These are phyloP conservation scores for Pseudogymnoascus sp. DNA, from an alignment of 2,329 filamentous ascomycete genomes.

Conservation along the genomic window DNA sequence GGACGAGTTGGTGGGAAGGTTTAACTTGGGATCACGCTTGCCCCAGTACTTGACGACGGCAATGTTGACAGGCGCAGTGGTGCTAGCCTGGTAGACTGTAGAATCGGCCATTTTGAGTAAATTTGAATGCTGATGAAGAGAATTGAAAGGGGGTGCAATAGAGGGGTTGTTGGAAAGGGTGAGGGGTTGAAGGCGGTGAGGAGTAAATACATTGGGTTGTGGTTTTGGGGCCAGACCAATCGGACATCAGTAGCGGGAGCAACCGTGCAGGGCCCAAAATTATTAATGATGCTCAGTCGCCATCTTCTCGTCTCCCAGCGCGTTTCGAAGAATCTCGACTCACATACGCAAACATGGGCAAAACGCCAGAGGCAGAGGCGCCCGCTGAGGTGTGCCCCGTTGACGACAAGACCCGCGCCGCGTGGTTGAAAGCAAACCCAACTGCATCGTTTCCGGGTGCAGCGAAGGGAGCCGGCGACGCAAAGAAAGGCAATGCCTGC, in stretches of 20 bases:
- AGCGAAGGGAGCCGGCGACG: slow-evolving; percentile 23
- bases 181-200: slow-evolving; percentile 6
- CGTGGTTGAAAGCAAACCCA: slow-evolving; percentile 56
- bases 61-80: slow-evolving; percentile 95
- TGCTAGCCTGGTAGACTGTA: slow-evolving; percentile 78
- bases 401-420: slow-evolving; percentile 78
- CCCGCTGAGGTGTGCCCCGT: slow-evolving; percentile 62
- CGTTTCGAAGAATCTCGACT: neutral
- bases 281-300: neutral
- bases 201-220: neutral
- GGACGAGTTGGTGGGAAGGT: slow-evolving; percentile 96
- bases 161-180: neutral
- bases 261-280: slow-evolving; percentile 6
- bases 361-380: slow-evolving; percentile 7
- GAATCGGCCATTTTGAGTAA: slow-evolving; percentile 24
- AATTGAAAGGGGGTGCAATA: neutral
- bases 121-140: neutral
- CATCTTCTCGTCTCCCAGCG: neutral
- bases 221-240: neutral
- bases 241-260: slow-evolving; percentile 3
- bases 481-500: slow-evolving; percentile 27
- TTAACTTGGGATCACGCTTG: slow-evolving; percentile 87
- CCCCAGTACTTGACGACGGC: slow-evolving; percentile 99
- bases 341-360: slow-evolving; percentile 5
- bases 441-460: slow-evolving; percentile 22